These are phyloP conservation scores for Fusarium xylarioides DNA, from an alignment of 2,329 filamentous ascomycete species.

Conservation along the genomic window DNA sequence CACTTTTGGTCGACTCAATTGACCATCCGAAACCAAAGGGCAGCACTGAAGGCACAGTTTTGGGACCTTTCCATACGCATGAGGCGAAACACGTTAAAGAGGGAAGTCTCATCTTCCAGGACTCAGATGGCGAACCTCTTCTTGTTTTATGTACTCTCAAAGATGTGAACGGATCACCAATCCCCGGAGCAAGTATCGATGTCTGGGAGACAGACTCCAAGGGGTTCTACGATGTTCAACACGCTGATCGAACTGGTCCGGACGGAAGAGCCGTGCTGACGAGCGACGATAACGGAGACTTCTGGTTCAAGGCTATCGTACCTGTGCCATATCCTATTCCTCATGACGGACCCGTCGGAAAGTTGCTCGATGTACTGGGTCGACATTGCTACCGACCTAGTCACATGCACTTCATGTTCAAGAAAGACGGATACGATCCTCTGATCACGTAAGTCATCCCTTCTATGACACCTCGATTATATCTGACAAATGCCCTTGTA, in stretches of 20 bases:
- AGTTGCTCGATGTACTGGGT: constrained; percentile 70
- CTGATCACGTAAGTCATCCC: constrained; percentile 8
- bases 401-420: constrained; percentile 91
- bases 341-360: constrained; percentile 83
- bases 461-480: fast-evolving
- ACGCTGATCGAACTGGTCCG: constrained; percentile 61
- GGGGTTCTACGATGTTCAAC: constrained; percentile 81
- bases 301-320: constrained; percentile 87
- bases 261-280: constrained; percentile 45
- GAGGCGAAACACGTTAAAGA: constrained; percentile 65
- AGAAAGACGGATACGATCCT: constrained; percentile 44
- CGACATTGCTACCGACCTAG: constrained; percentile 81
- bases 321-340: constrained; percentile 89
- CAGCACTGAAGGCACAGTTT: constrained; percentile 78
- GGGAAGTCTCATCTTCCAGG: constrained; percentile 69
- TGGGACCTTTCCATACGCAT: constrained; percentile 83
- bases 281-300: constrained; percentile 41
- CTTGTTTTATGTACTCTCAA: constrained; percentile 74
- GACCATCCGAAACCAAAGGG: constrained; percentile 76
- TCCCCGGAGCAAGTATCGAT: constrained; percentile 72
- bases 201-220: constrained; percentile 82
- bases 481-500: neutral
- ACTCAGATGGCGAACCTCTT: constrained; percentile 71
- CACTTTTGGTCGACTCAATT: constrained; percentile 78
- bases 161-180: constrained; percentile 67